phyloP scores from a whole-genome alignment of 1,284 basidiomycete genomes.

The Apiotrichum gracile region DNA sequence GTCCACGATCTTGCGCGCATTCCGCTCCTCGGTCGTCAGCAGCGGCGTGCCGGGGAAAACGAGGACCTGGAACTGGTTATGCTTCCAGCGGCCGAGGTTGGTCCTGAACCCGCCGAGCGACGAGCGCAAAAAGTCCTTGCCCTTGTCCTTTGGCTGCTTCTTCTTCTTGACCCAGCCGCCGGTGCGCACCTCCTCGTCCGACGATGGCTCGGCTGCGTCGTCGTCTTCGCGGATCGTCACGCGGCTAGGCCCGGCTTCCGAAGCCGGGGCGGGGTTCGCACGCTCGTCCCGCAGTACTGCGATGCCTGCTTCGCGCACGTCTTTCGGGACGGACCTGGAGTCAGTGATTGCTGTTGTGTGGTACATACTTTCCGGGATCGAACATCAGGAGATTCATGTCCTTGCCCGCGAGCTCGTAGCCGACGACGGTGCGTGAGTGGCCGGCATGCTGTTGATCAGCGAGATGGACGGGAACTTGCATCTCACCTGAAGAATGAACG shows the following conservation, averaged over 20 bases:
- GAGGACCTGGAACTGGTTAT: constrained; percentile 45
- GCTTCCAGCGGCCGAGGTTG: constrained; percentile 38
- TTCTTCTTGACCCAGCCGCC: constrained; percentile 43
- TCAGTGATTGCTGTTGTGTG: constrained; percentile 3
- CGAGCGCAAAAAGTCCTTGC: constrained; percentile 1
- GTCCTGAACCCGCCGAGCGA: constrained; percentile 55
- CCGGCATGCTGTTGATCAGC: constrained; percentile 58
- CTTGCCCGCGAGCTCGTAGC: constrained; percentile 62
- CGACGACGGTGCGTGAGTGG: constrained; percentile 77
- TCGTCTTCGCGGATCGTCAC: background rate
- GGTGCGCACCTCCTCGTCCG: constrained; percentile 33
- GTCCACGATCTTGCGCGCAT: constrained; percentile 1
- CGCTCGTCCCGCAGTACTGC: constrained; percentile 22
- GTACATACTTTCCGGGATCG: constrained; percentile 65
- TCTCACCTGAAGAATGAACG: constrained; percentile 60
- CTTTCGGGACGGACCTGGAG: constrained; percentile 29
- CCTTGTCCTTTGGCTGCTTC: constrained; percentile 4
- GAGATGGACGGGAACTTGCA: background rate
- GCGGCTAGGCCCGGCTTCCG: background rate
- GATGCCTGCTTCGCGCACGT: constrained; percentile 39
- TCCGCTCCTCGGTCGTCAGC: background rate
- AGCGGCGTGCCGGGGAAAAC: constrained; percentile 3
- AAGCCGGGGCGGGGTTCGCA: constrained; percentile 7
- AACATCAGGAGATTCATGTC: constrained; percentile 63
- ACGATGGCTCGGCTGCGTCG: constrained; percentile 14